phyloP scores from a whole-genome alignment of 2,329 filamentous ascomycete genomes.

The Nothopassalora personata region DNA sequence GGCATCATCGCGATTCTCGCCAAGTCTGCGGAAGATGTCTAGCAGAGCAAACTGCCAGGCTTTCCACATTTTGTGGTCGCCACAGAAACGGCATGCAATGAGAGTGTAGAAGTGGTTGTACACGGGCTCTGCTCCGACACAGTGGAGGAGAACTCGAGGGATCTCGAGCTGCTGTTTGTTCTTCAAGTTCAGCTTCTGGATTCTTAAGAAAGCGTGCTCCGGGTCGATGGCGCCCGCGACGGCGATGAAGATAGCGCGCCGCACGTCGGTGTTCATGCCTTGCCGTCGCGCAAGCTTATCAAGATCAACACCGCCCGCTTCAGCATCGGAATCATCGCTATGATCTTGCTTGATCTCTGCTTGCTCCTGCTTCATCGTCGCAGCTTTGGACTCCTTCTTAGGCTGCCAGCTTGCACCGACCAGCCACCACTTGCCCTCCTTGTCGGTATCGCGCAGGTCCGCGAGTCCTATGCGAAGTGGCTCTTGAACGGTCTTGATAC shows the following conservation, averaged over 20 bases:
- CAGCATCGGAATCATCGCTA: constrained; percentile 13
- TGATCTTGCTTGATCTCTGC: constrained; percentile 17
- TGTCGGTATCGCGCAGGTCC: constrained; percentile 78
- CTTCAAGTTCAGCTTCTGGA: constrained; percentile 79
- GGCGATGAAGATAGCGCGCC: constrained; percentile 86
- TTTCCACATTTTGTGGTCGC: constrained; percentile 67
- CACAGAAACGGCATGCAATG: constrained; percentile 72
- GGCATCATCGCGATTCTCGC: constrained; percentile 67
- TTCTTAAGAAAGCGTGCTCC: constrained; percentile 73
- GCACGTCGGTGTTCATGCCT: constrained; percentile 79
- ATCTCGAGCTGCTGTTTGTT: constrained; percentile 82
- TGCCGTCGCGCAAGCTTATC: constrained; percentile 69
- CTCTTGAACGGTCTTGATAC: constrained; percentile 66
- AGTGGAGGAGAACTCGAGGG: constrained; percentile 80
- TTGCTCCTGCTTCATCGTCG: background rate
- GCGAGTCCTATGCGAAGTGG: constrained; percentile 74
- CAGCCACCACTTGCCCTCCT: constrained; percentile 96
- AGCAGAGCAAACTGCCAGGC: constrained; percentile 84
- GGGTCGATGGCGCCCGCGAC: constrained; percentile 81
- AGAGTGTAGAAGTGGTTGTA: constrained; percentile 95
- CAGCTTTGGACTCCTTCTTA: background rate
- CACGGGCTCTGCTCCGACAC: constrained; percentile 70
- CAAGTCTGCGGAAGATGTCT: constrained; percentile 77
- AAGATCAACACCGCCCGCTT: constrained; percentile 58
- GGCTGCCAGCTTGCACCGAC: constrained; percentile 80